Evolutionary conservation across 2,329 filamentous ascomycete genomes (phyloP), one percentile per base, ranked within the genome.

Genomic region (Fonsecaea nubica): DNA sequence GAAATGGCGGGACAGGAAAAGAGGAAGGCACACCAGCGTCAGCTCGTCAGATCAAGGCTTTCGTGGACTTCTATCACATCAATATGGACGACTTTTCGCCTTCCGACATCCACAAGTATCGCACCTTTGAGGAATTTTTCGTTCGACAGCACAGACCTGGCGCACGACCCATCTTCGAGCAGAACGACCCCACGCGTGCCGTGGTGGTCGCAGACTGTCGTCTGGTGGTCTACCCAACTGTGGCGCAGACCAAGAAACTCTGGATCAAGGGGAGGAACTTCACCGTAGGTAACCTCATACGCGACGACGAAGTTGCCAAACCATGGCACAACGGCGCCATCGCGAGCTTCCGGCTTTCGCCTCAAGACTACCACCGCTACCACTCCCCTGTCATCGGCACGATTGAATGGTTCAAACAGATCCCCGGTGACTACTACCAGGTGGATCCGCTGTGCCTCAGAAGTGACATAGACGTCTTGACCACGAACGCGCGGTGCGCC

Each of bases 251-350:
- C 2, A 96, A 92, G 57, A 88, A 88, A 65, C 91, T 99, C 65
- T 99, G 95, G 95, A 89, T 99, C 78, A 99, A 99, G 82, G 95
- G 95, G 9, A 89, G 94, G 61, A 94, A 97, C 73, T 99, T 98
- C 80, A 94, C 90, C 42, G 81, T 97, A 63, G 90, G 92, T 78
- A 86, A 93, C 61, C 86, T 99, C 6, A 85, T 99, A 7, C 93
- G 93, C 5, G 87, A 93, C 71, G 93, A 98, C 75, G 69, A 77
- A 10, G 67, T 78, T 0, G 93, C 88, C 0, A 84, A 88, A 64
- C 88, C 92, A 0, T 99, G 92, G 76, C 87, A 89, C 62, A 90
- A 88, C 69, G 92, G 91, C 30, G 86, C 92, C 25, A 80, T 99
- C 30, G 95, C 93, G 52, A 92, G 98, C 72, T 97, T 98, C 85